A percentile compares a stretch with the other conserved stretches of the same genome.
phyloP scores from a whole-genome alignment of 1,284 basidiomycete genomes.

The Leccinum colubrinum region DNA sequence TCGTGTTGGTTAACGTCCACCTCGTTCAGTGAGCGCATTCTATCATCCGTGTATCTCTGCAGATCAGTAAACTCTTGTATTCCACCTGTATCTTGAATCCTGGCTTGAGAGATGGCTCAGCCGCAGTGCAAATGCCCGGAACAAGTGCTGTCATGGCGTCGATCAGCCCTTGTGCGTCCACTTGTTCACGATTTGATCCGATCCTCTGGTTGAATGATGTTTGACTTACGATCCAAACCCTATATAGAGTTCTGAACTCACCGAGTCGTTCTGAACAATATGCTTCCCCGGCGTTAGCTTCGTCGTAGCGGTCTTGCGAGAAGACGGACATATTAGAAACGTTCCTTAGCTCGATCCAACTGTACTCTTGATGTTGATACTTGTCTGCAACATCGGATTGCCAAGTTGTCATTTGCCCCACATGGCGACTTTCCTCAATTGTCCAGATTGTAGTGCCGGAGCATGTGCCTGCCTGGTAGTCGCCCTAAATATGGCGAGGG shows the following conservation, averaged over 20 bases:
- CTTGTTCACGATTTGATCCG: neutral
- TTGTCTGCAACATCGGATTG: constrained; percentile 5
- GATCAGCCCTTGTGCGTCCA: constrained; percentile 19
- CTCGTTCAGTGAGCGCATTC: constrained; percentile 16
- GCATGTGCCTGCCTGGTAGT: neutral
- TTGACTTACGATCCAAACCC: constrained; percentile 1
- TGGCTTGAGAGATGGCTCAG: constrained; percentile 3
- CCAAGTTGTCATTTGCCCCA: constrained; percentile 12
- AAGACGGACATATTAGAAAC: constrained; percentile 10
- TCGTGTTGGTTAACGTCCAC: constrained; percentile 12
- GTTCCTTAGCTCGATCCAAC: constrained; percentile 5
- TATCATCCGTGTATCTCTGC: constrained; percentile 13
- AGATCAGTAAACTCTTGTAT: constrained; percentile 19
- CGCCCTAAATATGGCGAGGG: neutral
- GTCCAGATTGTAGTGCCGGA: neutral
- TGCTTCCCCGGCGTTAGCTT: neutral
- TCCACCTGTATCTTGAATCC: constrained; percentile 3
- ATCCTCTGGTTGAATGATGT: neutral
- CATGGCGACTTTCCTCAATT: constrained; percentile 3
- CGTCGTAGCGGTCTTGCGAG: neutral
- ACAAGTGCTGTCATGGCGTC: neutral
- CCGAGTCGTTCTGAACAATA: neutral
- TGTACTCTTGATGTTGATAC: constrained; percentile 15
- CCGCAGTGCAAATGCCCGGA: constrained; percentile 1
- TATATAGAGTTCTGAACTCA: constrained; percentile 10